A percentile compares a stretch with the other conserved stretches of the same genome.
phyloP scores from a whole-genome alignment of 2,329 filamentous ascomycete species.

The Cercospora citrullina region DNA sequence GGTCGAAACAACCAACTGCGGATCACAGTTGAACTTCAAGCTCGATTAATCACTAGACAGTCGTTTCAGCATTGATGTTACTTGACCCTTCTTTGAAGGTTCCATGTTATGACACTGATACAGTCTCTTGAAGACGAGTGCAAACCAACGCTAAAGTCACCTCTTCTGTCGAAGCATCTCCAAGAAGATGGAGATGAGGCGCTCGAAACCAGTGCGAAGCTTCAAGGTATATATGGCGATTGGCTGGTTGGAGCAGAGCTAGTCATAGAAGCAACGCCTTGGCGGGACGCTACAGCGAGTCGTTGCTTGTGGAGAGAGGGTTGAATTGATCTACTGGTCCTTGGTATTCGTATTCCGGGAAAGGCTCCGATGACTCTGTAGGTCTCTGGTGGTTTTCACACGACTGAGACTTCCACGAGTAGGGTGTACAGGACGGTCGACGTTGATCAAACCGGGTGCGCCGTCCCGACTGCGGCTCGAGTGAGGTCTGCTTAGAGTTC shows the following conservation, averaged over 20 bases:
- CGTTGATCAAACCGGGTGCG: background rate
- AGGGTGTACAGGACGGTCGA: background rate
- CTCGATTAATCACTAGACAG: background rate
- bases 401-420: background rate
- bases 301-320: background rate
- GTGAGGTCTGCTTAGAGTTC: background rate
- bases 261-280: background rate
- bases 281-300: background rate
- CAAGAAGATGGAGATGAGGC: background rate
- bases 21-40: background rate
- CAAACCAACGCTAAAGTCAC: background rate
- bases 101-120: background rate
- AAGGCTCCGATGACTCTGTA: background rate
- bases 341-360: background rate
- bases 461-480: background rate
- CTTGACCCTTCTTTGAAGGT: background rate
- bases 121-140: background rate
- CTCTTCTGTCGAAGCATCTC: background rate
- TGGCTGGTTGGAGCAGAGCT: background rate
- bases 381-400: background rate
- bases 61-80: background rate
- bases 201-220: background rate
- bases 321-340: background rate
- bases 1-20: background rate
- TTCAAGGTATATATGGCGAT: background rate